A percentile compares a stretch with the other conserved stretches of the same genome.
Evolutionary conservation across 352 stramenopile species (phyloP).

Genomic region (Globisporangium apiculatum): DNA sequence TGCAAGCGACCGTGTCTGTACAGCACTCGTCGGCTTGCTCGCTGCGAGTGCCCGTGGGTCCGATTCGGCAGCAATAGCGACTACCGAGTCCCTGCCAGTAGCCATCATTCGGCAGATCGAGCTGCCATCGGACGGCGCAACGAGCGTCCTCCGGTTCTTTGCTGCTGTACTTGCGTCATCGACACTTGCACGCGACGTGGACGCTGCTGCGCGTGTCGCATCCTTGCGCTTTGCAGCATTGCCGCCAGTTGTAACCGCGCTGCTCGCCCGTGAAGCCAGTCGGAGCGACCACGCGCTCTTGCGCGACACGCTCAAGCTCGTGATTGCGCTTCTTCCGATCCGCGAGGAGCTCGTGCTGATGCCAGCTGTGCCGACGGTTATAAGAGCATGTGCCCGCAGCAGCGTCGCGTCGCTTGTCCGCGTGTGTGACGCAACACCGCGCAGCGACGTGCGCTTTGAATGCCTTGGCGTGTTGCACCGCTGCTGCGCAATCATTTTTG

Average conservation of each 20-base stretch:
- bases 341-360: slow-evolving; percentile 20
- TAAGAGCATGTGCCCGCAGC: slow-evolving; percentile 30
- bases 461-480: slow-evolving; percentile 48
- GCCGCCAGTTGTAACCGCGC: slow-evolving; percentile 32
- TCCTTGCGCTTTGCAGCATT: slow-evolving; percentile 33
- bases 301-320: slow-evolving; percentile 48
- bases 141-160: slow-evolving; percentile 39
- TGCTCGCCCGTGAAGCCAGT: slow-evolving; percentile 34
- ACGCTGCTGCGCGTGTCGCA: slow-evolving; percentile 7
- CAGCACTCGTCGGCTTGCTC: slow-evolving; percentile 25
- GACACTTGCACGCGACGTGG: background rate
- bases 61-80: too few species aligned
- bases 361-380: slow-evolving; percentile 14
- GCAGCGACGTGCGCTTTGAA: slow-evolving; percentile 42
- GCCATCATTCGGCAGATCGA: slow-evolving; percentile 11
- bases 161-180: slow-evolving; percentile 23
- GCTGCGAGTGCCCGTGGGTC: background rate
- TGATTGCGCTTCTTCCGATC: slow-evolving; percentile 40
- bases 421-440: slow-evolving; percentile 47
- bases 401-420: slow-evolving; percentile 41
- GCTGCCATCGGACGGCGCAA: slow-evolving; percentile 23
- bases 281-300: slow-evolving; percentile 39
- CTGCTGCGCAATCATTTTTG: slow-evolving; percentile 33
- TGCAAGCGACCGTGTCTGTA: slow-evolving; percentile 33
- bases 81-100: slow-evolving; percentile 1